Evolutionary conservation across 495 filamentous ascomycete genomes (phyloP).

Genomic region (Neurospora sp.): DNA sequence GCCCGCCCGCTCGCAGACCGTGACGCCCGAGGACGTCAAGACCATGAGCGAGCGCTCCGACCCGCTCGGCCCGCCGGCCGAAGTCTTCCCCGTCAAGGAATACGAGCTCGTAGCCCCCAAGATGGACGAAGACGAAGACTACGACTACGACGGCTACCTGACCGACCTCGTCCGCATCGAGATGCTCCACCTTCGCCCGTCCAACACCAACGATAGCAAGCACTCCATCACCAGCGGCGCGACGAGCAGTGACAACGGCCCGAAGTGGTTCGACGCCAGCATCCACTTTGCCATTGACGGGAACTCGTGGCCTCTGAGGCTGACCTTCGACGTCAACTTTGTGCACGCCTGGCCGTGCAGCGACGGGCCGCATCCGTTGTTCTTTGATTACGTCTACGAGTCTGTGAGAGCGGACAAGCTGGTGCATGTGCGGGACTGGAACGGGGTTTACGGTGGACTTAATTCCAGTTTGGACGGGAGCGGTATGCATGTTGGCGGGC

Average conservation of each 20-base stretch:
- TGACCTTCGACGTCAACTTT: slow-evolving; percentile 57
- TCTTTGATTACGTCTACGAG: slow-evolving; percentile 54
- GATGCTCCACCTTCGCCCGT: slow-evolving; percentile 43
- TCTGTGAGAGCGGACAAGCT: slow-evolving; percentile 48
- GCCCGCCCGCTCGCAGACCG: slow-evolving; percentile 16
- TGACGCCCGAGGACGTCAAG: slow-evolving; percentile 44
- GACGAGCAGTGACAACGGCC: slow-evolving; percentile 11
- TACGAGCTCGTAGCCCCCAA: slow-evolving; percentile 47
- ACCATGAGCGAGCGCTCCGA: slow-evolving; percentile 52
- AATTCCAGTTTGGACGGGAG: neutral
- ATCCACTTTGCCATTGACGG: slow-evolving; percentile 59
- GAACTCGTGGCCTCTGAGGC: slow-evolving; percentile 49
- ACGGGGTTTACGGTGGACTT: slow-evolving; percentile 17
- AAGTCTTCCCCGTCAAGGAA: slow-evolving; percentile 50
- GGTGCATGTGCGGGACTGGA: slow-evolving; percentile 53
- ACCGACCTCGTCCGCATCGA: slow-evolving; percentile 54
- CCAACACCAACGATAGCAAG: slow-evolving; percentile 7
- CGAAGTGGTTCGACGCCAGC: slow-evolving; percentile 48
- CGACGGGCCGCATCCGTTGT: slow-evolving; percentile 59
- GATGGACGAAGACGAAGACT: slow-evolving; percentile 30
- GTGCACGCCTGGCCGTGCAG: slow-evolving; percentile 56
- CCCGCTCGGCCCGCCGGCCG: slow-evolving; percentile 50
- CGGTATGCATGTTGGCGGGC: neutral
- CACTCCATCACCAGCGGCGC: neutral
- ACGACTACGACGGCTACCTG: slow-evolving; percentile 28